phyloP scores from a whole-genome alignment of 2,329 filamentous ascomycete species.

The Trematosphaeria pertusa region DNA sequence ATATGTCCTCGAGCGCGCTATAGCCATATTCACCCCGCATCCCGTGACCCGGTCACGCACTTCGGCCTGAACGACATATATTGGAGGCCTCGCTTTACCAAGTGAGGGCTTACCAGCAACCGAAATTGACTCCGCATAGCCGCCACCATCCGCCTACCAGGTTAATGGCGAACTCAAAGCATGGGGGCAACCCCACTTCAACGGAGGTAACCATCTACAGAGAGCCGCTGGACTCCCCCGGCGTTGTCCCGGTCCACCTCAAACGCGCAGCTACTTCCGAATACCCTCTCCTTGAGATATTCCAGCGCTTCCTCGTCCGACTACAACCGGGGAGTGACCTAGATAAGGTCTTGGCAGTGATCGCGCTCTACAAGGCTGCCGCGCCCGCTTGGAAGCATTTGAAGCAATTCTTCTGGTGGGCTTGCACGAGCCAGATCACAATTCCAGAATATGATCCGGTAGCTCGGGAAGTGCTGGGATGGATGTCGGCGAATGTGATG shows the following conservation, averaged over 20 bases:
- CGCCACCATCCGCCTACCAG: too few relatives aligned
- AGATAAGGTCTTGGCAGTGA: conserved; percentile 29
- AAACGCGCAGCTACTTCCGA: conserved; percentile 23
- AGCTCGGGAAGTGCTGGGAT: conserved; percentile 32
- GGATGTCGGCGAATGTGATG: conserved; percentile 24
- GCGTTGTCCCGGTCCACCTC: conserved; percentile 31
- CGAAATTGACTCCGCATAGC: too few relatives aligned
- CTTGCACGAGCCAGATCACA: conserved; percentile 28
- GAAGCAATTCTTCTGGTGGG: conserved; percentile 25
- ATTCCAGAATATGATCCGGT: conserved; percentile 33
- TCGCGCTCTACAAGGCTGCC: conserved; percentile 33
- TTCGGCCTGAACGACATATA: too few relatives aligned
- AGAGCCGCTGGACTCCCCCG: conserved; percentile 33
- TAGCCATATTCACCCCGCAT: too few relatives aligned
- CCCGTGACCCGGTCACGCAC: too few relatives aligned
- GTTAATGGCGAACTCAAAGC: too few relatives aligned
- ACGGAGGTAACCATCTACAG: neutral
- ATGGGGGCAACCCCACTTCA: too few relatives aligned
- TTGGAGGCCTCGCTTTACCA: too few relatives aligned
- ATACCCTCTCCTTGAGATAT: conserved; percentile 37
- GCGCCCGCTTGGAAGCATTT: conserved; percentile 23
- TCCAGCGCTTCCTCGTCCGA: conserved; percentile 33
- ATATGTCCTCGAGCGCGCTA: too few relatives aligned
- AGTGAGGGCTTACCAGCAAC: too few relatives aligned
- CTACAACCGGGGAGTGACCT: conserved; percentile 26